Conservation (phyloP, 2,329 filamentous ascomycete species). For the Calonectria montana region DNA sequence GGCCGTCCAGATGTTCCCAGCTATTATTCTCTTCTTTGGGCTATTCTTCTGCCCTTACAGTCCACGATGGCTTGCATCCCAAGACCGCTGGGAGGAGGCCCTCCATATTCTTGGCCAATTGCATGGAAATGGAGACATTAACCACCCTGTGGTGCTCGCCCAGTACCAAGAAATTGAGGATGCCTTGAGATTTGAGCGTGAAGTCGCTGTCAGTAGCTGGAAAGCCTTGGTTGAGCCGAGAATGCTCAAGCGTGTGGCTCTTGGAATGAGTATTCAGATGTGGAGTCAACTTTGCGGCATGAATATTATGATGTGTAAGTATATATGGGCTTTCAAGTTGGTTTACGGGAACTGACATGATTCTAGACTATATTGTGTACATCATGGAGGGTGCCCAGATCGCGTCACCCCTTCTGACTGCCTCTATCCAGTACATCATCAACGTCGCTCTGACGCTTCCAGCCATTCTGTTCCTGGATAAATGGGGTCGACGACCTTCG, state of each 20-base stretch:
- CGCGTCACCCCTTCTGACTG: slow-evolving; percentile 66
- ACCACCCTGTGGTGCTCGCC: slow-evolving; percentile 70
- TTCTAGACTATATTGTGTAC: slow-evolving; percentile 65
- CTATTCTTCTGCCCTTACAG: slow-evolving; percentile 72
- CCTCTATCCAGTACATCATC: slow-evolving; percentile 73
- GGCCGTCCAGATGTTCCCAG: slow-evolving; percentile 70
- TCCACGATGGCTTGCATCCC: slow-evolving; percentile 77
- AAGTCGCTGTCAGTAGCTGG: slow-evolving; percentile 62
- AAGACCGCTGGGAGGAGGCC: slow-evolving; percentile 75
- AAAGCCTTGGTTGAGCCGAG: slow-evolving; percentile 60
- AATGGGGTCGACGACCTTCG: slow-evolving; percentile 66
- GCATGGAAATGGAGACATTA: slow-evolving; percentile 66
- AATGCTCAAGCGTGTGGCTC: slow-evolving; percentile 66
- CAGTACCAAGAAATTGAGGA: slow-evolving; percentile 72
- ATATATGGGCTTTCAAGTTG: no score
- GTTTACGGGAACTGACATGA: slow-evolving; percentile 12
- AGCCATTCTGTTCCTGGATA: slow-evolving; percentile 70
- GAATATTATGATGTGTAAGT: slow-evolving; percentile 67
- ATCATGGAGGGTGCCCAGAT: slow-evolving; percentile 70
- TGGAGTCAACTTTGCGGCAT: slow-evolving; percentile 71
- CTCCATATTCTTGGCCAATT: slow-evolving; percentile 67
- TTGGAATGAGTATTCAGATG: slow-evolving; percentile 69
- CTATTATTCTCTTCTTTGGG: slow-evolving; percentile 63
- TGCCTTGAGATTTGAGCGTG: slow-evolving; percentile 64
- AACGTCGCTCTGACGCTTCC: slow-evolving; percentile 70